Percentiles rank a stretch among this genome's conserved stretches.
Evolutionary conservation across 371 early-diverging fungal genomes (phyloP).

Genomic region (Syncephalis fuscata): DNA sequence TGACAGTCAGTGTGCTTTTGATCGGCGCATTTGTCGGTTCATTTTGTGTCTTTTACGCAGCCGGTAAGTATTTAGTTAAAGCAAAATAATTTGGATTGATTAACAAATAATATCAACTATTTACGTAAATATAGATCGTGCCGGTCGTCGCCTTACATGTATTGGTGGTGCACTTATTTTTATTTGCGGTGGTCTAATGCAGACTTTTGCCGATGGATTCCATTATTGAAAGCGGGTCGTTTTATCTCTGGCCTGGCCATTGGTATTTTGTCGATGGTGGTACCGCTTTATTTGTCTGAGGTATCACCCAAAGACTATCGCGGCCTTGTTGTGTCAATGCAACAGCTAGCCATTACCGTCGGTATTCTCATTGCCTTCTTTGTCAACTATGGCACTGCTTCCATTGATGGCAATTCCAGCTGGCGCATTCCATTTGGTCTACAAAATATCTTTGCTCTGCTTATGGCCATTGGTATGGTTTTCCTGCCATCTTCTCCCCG

Average conservation of each 20-base stretch:
- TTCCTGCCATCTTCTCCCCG: slow-evolving; percentile 86
- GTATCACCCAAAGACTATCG: slow-evolving; percentile 71
- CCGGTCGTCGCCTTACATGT: slow-evolving; percentile 6
- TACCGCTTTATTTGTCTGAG: slow-evolving; percentile 61
- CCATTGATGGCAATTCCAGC: slow-evolving; percentile 25
- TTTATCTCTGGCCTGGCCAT: slow-evolving; percentile 4
- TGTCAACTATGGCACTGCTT: slow-evolving; percentile 43
- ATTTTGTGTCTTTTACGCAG: not conserved
- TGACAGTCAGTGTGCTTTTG: slow-evolving; percentile 1
- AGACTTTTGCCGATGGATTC: slow-evolving; percentile 2
- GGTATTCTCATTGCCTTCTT: slow-evolving; percentile 51
- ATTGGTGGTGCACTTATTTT: slow-evolving; percentile 4
- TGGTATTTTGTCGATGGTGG: slow-evolving; percentile 1
- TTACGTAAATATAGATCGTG: slow-evolving; percentile 1
- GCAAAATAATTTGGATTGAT: not conserved
- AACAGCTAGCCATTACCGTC: slow-evolving; percentile 75
- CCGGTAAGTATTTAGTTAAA: not conserved
- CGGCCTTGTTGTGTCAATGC: slow-evolving; percentile 72
- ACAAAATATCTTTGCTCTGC: slow-evolving; percentile 53
- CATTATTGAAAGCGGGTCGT: slow-evolving; percentile 4
- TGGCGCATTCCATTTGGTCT: slow-evolving; percentile 70
- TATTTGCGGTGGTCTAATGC: slow-evolving; percentile 5
- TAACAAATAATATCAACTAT: not conserved
- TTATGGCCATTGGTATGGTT: slow-evolving; percentile 43
- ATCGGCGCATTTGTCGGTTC: slow-evolving; percentile 3